Base-by-base conservation (phyloP, 2,329 filamentous ascomycete genomes). In the Colletotrichum sp. region DNA sequence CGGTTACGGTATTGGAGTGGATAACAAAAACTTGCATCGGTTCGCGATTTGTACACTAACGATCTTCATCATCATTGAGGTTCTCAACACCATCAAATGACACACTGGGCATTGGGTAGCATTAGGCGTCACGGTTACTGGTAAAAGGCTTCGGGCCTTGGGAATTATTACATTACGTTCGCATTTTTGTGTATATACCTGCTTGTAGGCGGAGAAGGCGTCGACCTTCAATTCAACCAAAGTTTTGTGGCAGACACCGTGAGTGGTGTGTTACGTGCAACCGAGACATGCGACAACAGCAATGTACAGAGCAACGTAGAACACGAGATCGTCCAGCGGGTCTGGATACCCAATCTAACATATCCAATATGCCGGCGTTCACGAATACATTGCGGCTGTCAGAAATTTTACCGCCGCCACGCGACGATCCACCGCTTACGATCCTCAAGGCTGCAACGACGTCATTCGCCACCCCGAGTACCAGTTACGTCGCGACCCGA, bases 41-140 rank as follows among this genome's bases (percentile, higher is more conserved):
- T 64, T 76, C 64, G 73, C 73, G 70, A 76, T 65, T 74, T 76
- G 74, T 74, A 76, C 59, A 76, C 70, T 76, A 76, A 76, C 70
- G 74, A 74, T 65, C 59, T 55, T 76, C 57, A 73, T 76, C 57
- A 57, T 71, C 66, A 74, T 75, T 36, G 74, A 59, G 74, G 64
- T 60, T 76, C 65, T 62, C 70, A 72, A 75, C 32, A 76, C 64
- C 71, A n/a, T 64, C 64, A 68, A 69, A 76, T 73, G 70, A 69
- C 70, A 73, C 32, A 28, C 24, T 59, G 74, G 73, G 74, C 74
- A 76, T 69, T 52, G 74, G 74, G 64, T 24, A 76, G 74, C 70
- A 76, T 76, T 24, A 32, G 73, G 74, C 74, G 74, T 76, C 73
- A 49, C 55, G 70, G 73, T 39, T 63, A 36, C 26, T 39, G 72